Percentiles rank a stretch among this genome's conserved stretches.
These are phyloP conservation scores for Epichloe coenophiala DNA, from an alignment of 2,329 filamentous ascomycete genomes.

Conservation along the genomic window DNA sequence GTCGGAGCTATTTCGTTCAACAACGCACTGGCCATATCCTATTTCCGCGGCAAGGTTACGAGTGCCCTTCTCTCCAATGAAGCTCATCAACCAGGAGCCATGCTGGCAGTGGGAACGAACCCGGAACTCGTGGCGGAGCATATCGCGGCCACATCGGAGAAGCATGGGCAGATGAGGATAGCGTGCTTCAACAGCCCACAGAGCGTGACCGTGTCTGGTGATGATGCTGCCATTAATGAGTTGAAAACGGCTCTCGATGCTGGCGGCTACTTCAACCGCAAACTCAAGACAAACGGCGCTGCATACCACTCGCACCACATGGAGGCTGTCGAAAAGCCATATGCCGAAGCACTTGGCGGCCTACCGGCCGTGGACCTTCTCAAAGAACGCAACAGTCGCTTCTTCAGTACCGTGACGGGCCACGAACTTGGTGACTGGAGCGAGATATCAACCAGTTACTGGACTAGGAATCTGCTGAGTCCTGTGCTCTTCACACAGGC, in stretches of 20 bases:
- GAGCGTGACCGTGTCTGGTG: slow-evolving; percentile 7
- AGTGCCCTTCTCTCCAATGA: neutral
- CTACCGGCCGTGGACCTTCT: too few species aligned
- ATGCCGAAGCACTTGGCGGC: too few species aligned
- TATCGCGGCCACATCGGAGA: too few species aligned
- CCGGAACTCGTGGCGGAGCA: slow-evolving; percentile 4
- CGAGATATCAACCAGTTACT: neutral
- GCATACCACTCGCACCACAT: slow-evolving; percentile 12
- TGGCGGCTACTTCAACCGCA: slow-evolving; percentile 9
- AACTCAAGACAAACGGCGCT: slow-evolving; percentile 7
- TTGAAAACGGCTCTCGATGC: slow-evolving; percentile 7
- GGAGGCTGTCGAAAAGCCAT: neutral
- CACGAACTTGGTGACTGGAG: neutral
- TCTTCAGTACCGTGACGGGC: too few species aligned
- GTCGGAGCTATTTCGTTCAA: too few species aligned
- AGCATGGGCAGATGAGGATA: too few species aligned
- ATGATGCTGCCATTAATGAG: slow-evolving; percentile 4
- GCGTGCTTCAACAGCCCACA: too few species aligned
- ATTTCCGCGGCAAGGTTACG: neutral
- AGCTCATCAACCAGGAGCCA: slow-evolving; percentile 9
- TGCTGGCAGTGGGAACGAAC: slow-evolving; percentile 18
- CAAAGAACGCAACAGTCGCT: too few species aligned
- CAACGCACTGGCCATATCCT: neutral
- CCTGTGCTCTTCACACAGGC: neutral
- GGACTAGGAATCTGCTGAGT: neutral